Percentiles rank a stretch among this genome's conserved stretches.
These are phyloP conservation scores for Pythium volutum DNA, from an alignment of 352 stramenopile species.

Conservation along the genomic window DNA sequence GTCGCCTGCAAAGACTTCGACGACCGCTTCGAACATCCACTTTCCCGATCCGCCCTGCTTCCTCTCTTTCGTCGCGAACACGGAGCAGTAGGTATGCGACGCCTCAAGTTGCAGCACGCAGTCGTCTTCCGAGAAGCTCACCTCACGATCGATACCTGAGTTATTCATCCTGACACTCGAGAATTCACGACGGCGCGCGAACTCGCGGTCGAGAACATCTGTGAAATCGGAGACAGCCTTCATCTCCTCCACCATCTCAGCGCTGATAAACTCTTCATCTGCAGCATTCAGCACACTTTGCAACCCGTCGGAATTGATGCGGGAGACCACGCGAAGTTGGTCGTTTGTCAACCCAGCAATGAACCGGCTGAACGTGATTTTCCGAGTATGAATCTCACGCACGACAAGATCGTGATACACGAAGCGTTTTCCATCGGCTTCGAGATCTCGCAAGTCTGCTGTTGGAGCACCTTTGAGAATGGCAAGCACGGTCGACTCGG, in stretches of 20 bases:
- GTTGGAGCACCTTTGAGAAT: conserved; percentile 60
- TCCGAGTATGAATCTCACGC: conserved; percentile 62
- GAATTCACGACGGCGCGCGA: conserved; percentile 60
- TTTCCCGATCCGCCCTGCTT: conserved; percentile 66
- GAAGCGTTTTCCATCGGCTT: conserved; percentile 41
- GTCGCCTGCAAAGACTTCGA: conserved; percentile 35
- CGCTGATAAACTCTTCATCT: conserved; percentile 25
- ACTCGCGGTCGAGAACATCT: conserved; percentile 56
- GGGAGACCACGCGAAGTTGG: conserved; percentile 39
- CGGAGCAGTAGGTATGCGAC: conserved; percentile 65
- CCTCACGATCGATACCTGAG: conserved; percentile 39
- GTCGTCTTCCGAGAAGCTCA: conserved; percentile 78
- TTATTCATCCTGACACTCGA: conserved; percentile 73
- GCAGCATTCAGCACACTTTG: not conserved
- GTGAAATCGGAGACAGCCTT: conserved; percentile 47
- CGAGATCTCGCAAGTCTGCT: conserved; percentile 49
- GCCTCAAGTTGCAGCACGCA: conserved; percentile 66
- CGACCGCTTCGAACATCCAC: conserved; percentile 70
- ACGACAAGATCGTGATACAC: conserved; percentile 52
- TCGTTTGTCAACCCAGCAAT: conserved; percentile 57
- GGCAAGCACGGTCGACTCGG: conserved; percentile 56
- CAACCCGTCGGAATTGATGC: conserved; percentile 17
- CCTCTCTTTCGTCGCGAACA: conserved; percentile 65
- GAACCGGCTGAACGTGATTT: conserved; percentile 49
- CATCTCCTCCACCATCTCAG: conserved; percentile 35